Base-by-base conservation (phyloP, 179 eudicot genomes). In the Actinidia polygama region DNA sequence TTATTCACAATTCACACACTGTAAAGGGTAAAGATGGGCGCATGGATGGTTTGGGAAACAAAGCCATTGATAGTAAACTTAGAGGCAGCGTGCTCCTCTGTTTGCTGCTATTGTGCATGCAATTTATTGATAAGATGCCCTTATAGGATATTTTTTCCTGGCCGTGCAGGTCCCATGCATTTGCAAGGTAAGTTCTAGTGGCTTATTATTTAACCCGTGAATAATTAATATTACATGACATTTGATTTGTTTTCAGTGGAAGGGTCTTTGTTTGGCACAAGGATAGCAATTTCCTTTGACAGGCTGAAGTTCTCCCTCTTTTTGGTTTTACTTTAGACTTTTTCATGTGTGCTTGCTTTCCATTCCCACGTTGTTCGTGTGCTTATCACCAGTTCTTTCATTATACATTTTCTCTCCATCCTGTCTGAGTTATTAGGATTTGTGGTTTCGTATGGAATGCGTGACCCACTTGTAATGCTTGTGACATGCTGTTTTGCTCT, bases 41-140 rank as follows among this genome's bases (percentile, higher is more conserved):
- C 87, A 84, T 90, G 86, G 99, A 96, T 89, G 98, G 99, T 89
- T 81, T 96, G 90, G 99, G 99, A 83, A 96, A 96, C 91, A 95
- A 90, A 90, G 90, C 91, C 59, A 92, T 96, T 97, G 96, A 96
- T 89, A 88, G 36, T 87, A 89, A 89, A 70, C 91, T 96, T 89
- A 95, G 92, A 96, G 99, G 99, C 93, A 96, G 83, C 68, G 71
- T 78, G 79, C 36, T 67, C 88, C 88, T 85, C 78, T 69, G 55
- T 69, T 87, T 76, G 86, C 75, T 86, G 30, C 58, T 58, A 23
- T 80, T 6, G 81, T 57, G 82, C 62, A 14, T 73, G 77, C 40
- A 80, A 24, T 74, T 70, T 75, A 68, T 62, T 36, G 10, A 21
- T 47, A 62, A 46, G 30, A 78, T 49, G 70, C 18, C 23, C 18